Percentiles rank a stretch among this genome's conserved stretches.
Evolutionary conservation across 768 basidiomycete species (phyloP).

Genomic region (Hortiboletus campestris): DNA sequence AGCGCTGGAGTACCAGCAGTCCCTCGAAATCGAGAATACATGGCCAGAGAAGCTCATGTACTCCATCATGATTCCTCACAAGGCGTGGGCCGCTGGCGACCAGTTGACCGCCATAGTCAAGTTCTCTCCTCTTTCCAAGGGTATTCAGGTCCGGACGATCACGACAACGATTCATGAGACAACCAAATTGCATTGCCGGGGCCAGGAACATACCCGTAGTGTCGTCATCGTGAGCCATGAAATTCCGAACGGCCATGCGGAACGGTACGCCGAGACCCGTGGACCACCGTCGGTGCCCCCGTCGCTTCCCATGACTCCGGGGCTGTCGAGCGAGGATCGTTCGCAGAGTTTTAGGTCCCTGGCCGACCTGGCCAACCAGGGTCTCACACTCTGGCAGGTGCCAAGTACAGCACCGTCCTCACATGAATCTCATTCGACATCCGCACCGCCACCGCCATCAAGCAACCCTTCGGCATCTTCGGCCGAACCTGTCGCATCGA

Average conservation of each 20-base stretch:
- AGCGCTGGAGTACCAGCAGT: constrained; percentile 93
- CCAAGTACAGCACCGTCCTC: constrained; percentile 17
- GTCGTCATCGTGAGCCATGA: constrained; percentile 68
- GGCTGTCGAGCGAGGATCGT: constrained; percentile 16
- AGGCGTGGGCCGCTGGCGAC: constrained; percentile 93
- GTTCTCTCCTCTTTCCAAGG: constrained; percentile 84
- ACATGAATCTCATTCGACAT: constrained; percentile 1
- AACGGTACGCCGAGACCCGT: constrained; percentile 10
- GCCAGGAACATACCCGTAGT: constrained; percentile 59
- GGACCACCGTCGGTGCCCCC: neutral
- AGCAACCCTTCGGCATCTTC: neutral
- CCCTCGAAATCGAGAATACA: constrained; percentile 92
- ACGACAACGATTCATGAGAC: constrained; percentile 72
- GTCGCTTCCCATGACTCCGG: constrained; percentile 9
- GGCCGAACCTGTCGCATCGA: constrained; percentile 7
- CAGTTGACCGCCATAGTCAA: constrained; percentile 78
- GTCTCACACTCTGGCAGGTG: constrained; percentile 13
- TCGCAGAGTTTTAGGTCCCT: constrained; percentile 17
- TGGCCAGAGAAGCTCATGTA: constrained; percentile 99
- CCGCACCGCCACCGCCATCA: neutral
- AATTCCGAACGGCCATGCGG: constrained; percentile 56
- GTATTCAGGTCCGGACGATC: constrained; percentile 67
- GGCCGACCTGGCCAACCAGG: constrained; percentile 2
- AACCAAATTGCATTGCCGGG: constrained; percentile 56
- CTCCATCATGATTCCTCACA: constrained; percentile 88